These are phyloP conservation scores for Ogataea glucozyma DNA, from an alignment of 805 yeast genomes.

Conservation along the genomic window DNA sequence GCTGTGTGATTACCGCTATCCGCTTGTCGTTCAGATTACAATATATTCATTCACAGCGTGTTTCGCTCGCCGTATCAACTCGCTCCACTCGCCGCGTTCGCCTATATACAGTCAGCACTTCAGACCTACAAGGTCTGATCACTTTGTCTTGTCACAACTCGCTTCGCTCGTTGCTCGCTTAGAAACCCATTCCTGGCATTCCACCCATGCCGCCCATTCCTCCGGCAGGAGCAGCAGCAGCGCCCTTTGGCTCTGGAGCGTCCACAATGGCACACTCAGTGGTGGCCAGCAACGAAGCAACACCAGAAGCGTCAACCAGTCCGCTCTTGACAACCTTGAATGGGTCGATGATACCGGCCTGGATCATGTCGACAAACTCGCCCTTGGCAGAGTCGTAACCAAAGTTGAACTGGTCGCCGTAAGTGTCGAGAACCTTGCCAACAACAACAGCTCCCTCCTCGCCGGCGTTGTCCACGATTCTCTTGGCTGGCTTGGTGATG, in stretches of 20 bases:
- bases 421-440: conserved; percentile 71
- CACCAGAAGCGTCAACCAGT: conserved; percentile 94
- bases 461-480: conserved; percentile 95
- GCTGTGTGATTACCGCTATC: too few species aligned
- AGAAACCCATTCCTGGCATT: conserved; percentile 38
- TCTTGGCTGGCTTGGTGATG: conserved; percentile 91
- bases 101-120: too few species aligned
- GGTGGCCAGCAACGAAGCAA: conserved; percentile 94
- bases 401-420: conserved; percentile 71
- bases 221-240: conserved; percentile 56
- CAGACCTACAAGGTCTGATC: too few species aligned
- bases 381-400: conserved; percentile 95
- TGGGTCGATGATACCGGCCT: conserved; percentile 97
- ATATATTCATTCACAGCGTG: too few species aligned
- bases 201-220: conserved; percentile 66
- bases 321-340: conserved; percentile 97
- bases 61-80: too few species aligned
- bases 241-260: conserved; percentile 78
- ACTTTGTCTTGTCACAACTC: too few species aligned
- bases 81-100: too few species aligned
- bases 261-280: conserved; percentile 98
- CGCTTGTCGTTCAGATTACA: too few species aligned
- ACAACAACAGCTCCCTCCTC: conserved; percentile 97
- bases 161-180: conserved; percentile 6
- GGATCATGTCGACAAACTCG: conserved; percentile 92